These are phyloP conservation scores for Fusarium secorum DNA, from an alignment of 2,329 filamentous ascomycete species.

Conservation along the genomic window DNA sequence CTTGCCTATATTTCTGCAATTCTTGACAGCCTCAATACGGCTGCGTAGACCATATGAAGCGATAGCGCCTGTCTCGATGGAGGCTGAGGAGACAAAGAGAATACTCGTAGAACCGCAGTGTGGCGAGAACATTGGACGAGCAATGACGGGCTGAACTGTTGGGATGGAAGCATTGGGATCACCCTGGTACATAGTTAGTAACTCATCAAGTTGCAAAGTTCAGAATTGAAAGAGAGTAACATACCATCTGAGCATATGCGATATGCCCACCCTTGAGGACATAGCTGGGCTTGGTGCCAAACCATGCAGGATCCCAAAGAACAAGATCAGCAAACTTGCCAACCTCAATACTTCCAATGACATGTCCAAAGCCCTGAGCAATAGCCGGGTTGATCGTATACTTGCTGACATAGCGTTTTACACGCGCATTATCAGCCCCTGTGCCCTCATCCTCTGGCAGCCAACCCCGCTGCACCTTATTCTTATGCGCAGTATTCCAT, in stretches of 20 bases:
- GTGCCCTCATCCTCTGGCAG: conserved; percentile 81
- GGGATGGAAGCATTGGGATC: conserved; percentile 87
- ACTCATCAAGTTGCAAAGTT: neutral
- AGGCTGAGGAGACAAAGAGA: conserved; percentile 81
- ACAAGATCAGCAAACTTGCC: conserved; percentile 92
- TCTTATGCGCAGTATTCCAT: conserved; percentile 98
- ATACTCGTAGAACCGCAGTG: conserved; percentile 76
- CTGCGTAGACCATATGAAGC: conserved; percentile 79
- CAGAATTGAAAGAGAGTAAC: conserved; percentile 28
- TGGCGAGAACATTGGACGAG: conserved; percentile 85
- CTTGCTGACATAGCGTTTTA: conserved; percentile 92
- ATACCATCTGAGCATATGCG: conserved; percentile 82
- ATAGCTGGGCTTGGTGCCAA: conserved; percentile 83
- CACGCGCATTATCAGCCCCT: conserved; percentile 86
- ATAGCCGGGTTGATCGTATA: conserved; percentile 96
- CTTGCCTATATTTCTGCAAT: conserved; percentile 80
- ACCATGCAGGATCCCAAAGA: conserved; percentile 84
- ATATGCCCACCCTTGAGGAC: conserved; percentile 92
- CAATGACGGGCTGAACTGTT: conserved; percentile 83
- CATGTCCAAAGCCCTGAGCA: conserved; percentile 86
- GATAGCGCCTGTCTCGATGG: conserved; percentile 71
- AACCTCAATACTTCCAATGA: conserved; percentile 86
- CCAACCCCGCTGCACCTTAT: conserved; percentile 82
- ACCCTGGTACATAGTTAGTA: conserved; percentile 57
- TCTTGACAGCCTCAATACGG: conserved; percentile 79